phyloP scores from a whole-genome alignment of 352 stramenopile genomes.

The Phytophthora pseudosyringae region DNA sequence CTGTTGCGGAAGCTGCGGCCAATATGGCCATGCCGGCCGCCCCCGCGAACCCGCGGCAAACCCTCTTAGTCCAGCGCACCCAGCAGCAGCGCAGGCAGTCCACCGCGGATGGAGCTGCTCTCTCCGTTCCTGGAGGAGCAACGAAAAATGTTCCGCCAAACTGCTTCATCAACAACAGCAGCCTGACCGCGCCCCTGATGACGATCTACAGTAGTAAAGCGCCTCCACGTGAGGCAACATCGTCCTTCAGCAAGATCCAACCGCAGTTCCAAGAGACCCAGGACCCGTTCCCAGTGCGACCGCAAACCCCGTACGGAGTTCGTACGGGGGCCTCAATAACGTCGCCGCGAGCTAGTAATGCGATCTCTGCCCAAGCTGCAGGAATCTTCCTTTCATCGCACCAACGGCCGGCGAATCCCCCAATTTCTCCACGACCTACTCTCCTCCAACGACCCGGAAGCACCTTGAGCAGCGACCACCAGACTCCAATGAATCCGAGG shows the following conservation, averaged over 20 bases:
- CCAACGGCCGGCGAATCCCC: constrained; percentile 15
- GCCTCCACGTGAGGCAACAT: constrained; percentile 13
- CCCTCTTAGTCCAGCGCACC: constrained; percentile 13
- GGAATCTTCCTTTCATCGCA: constrained; percentile 24
- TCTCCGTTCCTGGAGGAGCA: constrained; percentile 9
- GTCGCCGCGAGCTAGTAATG: constrained; percentile 24
- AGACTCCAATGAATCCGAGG: constrained; percentile 2
- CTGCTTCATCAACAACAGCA: constrained; percentile 35
- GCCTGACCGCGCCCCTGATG: constrained; percentile 37
- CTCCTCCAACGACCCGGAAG: constrained; percentile 11
- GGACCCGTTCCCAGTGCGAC: constrained; percentile 3
- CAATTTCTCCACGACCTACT: constrained; percentile 22
- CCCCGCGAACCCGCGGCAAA: constrained; percentile 14
- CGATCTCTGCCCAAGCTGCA: constrained; percentile 12
- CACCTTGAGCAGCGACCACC: constrained; percentile 23
- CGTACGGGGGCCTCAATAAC: constrained; percentile 12
- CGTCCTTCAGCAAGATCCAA: constrained; percentile 22
- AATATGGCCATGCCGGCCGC: constrained; percentile 21
- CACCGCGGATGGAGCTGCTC: constrained; percentile 2
- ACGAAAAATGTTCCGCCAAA: constrained; percentile 24
- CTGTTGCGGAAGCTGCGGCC: constrained; percentile 31
- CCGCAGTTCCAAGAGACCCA: constrained; percentile 21
- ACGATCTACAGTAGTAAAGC: constrained; percentile 34
- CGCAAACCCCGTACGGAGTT: constrained; percentile 23
- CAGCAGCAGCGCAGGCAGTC: constrained; percentile 17